phyloP scores from a whole-genome alignment of 306 rosid species.

The Fragaria nilgerrensis region DNA sequence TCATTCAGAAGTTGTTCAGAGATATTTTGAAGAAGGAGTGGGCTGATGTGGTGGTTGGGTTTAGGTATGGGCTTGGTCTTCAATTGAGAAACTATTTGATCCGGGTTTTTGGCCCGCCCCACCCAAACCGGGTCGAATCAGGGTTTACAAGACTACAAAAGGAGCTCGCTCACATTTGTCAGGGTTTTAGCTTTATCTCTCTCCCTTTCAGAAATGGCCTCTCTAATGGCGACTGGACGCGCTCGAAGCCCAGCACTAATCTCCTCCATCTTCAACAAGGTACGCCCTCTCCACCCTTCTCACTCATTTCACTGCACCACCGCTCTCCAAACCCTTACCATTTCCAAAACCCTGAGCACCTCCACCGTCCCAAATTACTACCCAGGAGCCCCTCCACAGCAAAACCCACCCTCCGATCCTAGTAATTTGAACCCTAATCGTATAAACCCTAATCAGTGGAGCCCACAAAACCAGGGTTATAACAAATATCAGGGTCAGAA shows the following conservation, averaged over 20 bases:
- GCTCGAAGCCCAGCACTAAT: constrained; percentile 15
- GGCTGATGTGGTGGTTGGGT: too few relatives aligned
- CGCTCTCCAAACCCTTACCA: constrained; percentile 4
- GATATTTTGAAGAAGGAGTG: too few relatives aligned
- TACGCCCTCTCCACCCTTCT: constrained; percentile 32
- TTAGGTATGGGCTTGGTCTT: too few relatives aligned
- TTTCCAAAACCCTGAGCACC: constrained; percentile 45
- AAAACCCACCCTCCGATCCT: constrained; percentile 42
- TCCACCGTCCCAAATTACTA: constrained; percentile 49
- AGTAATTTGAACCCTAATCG: constrained; percentile 15
- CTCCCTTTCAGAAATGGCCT: neutral
- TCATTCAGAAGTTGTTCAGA: neutral
- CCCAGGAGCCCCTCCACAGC: constrained; percentile 33
- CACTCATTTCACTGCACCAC: constrained; percentile 12
- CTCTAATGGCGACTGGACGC: constrained; percentile 33
- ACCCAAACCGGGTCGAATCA: neutral
- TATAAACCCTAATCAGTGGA: constrained; percentile 26
- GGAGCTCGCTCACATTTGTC: neutral
- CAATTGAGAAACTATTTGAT: too few relatives aligned
- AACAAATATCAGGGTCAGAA: constrained; percentile 18
- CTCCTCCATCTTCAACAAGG: constrained; percentile 41
- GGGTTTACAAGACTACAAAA: neutral
- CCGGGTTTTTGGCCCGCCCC: neutral
- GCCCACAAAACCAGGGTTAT: constrained; percentile 25
- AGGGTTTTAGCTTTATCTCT: neutral